Conservation (phyloP, 768 basidiomycete species). For the Dioszegia hungarica region DNA sequence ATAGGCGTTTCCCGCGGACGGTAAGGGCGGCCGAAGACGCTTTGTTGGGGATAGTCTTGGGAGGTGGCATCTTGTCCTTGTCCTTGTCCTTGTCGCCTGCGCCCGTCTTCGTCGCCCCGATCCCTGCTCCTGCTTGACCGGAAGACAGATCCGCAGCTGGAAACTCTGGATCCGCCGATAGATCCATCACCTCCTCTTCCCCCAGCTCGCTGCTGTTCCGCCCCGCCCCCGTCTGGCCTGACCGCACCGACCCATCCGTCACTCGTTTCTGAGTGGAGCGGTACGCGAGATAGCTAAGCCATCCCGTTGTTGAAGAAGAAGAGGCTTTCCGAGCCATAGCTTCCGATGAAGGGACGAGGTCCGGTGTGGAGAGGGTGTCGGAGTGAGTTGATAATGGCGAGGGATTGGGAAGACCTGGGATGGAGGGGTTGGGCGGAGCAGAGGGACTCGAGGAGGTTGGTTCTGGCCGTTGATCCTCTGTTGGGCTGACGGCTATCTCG, state of each 20-base stretch:
- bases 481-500: background rate
- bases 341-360: background rate
- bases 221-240: background rate
- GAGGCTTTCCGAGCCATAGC: background rate
- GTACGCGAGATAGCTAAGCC: slow-evolving; percentile 42
- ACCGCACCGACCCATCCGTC: slow-evolving; percentile 2
- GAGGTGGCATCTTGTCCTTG: slow-evolving; percentile 1
- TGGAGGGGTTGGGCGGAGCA: background rate
- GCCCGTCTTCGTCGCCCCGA: background rate
- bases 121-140: background rate
- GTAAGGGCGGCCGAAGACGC: slow-evolving; percentile 7
- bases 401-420: background rate
- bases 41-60: slow-evolving; percentile 1
- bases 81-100: background rate
- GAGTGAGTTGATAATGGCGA: background rate
- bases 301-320: slow-evolving; percentile 19
- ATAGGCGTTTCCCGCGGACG: slow-evolving; percentile 27
- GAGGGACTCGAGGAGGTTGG: too few relatives aligned
- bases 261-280: slow-evolving; percentile 32
- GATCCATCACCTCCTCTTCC: slow-evolving; percentile 39
- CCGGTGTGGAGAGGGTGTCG: background rate
- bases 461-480: slow-evolving; percentile 16
- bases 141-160: slow-evolving; percentile 14
- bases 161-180: slow-evolving; percentile 41
- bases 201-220: background rate